Base-by-base conservation (phyloP, 305 asterid genomes). In the Withania somnifera region DNA sequence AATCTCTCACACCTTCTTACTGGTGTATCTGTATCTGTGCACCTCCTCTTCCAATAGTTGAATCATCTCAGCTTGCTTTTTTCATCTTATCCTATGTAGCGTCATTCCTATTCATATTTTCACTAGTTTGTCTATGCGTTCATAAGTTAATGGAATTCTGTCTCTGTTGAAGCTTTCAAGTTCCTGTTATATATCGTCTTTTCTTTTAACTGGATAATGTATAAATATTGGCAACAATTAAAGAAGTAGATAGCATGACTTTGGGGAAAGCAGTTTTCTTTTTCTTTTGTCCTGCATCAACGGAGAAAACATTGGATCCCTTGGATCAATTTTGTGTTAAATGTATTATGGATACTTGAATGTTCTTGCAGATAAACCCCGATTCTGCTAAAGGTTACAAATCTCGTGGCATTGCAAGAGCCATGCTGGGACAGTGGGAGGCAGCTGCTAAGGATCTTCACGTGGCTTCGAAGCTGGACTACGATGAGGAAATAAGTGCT, bases 351-450 rank as follows among this genome's bases (percentile, higher is more conserved):
- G 24, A 19, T 13, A 51, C 19, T 69, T 68, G 13, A n/a, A 82
- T 13, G 40, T 84, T 67, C 82, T 69, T 73, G 19, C 91, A 95
- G 99, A 91, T 93, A 78, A 95, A 95, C 84, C 95, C 99, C 11
- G 99, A 93, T 87, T 95, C 98, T 82, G 99, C 99, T 51, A 95
- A 93, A 87, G 99, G 98, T 78, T 95, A 95, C 86, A 95, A 95
- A 87, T 90, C 99, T 13, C 98, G 97, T 15, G 99, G 98, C 84
- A 90, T 95, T 81, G 98, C 99, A 47, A 84, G 86, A 11, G 90
- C 95, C 53, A 92, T 92, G 97, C 97, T 95, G 73, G 99, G 99
- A 50, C 90, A 86, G 77, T 95, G 99, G 99, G 94, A 69, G 86
- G 95, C 91, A 82, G 97, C 99, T 54, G 98, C 94, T 20, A 92